Conservation (phyloP, 2,329 filamentous ascomycete species). For the Dactylellina drechsleri region DNA sequence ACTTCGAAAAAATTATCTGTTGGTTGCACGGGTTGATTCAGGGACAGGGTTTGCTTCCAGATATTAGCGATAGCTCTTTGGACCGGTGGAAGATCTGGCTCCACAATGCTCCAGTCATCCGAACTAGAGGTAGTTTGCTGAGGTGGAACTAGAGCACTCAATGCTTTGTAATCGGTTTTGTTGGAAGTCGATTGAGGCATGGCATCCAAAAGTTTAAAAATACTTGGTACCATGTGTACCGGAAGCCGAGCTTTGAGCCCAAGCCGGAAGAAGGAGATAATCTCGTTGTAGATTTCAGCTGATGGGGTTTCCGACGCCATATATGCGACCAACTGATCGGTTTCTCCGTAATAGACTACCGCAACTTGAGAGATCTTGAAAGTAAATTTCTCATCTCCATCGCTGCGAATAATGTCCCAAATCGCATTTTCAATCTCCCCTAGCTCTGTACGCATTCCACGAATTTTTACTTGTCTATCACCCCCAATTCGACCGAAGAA, state of each 20-base stretch:
- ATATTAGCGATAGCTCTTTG: slow-evolving; percentile 19
- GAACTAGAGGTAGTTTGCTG: slow-evolving; percentile 4
- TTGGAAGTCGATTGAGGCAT: slow-evolving; percentile 25
- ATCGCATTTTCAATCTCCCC: slow-evolving; percentile 62
- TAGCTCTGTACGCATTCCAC: slow-evolving; percentile 65
- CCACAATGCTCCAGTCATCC: neutral
- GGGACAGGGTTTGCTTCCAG: slow-evolving; percentile 15
- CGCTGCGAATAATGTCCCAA: slow-evolving; percentile 16
- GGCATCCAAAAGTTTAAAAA: slow-evolving; percentile 24
- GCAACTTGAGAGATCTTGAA: slow-evolving; percentile 21
- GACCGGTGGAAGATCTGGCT: slow-evolving; percentile 18
- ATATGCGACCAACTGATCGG: slow-evolving; percentile 28
- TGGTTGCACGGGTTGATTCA: slow-evolving; percentile 9
- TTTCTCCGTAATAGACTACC: slow-evolving; percentile 25
- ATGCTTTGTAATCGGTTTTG: slow-evolving; percentile 28
- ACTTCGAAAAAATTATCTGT: slow-evolving; percentile 35
- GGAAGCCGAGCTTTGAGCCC: slow-evolving; percentile 14
- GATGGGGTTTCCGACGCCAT: slow-evolving; percentile 7
- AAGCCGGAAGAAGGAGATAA: slow-evolving; percentile 11
- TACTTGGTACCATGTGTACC: slow-evolving; percentile 20
- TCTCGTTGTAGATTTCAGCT: slow-evolving; percentile 13
- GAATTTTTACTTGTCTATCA: slow-evolving; percentile 65
- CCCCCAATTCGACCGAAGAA: slow-evolving; percentile 62
- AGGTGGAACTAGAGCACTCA: slow-evolving; percentile 14
- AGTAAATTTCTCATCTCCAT: slow-evolving; percentile 13